phyloP scores from a whole-genome alignment of 768 basidiomycete genomes.

The Leucosporidium scottii region DNA sequence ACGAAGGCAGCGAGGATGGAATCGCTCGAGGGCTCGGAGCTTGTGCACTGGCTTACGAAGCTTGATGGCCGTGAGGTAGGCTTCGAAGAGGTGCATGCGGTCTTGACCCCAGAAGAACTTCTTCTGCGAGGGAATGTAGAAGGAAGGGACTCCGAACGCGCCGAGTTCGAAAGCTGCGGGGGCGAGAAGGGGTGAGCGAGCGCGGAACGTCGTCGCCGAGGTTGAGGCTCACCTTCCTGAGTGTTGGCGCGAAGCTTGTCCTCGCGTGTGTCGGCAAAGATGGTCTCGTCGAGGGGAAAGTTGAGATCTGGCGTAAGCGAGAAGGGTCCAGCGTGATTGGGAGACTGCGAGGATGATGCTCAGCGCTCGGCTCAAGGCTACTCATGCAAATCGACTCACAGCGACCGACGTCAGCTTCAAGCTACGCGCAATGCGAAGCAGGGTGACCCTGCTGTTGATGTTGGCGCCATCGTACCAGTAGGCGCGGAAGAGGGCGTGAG shows the following conservation, averaged over 20 bases:
- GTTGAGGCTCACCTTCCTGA: background rate
- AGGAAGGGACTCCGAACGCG: constrained; percentile 3
- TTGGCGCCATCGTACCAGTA: constrained; percentile 2
- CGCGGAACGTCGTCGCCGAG: too few species aligned
- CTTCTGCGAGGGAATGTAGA: background rate
- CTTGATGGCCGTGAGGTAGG: background rate
- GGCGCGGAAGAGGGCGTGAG: background rate
- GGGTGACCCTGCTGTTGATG: background rate
- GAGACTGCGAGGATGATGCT: background rate
- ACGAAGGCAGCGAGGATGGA: background rate
- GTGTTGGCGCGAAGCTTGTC: background rate
- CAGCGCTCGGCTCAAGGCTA: too few species aligned
- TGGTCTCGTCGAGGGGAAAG: background rate
- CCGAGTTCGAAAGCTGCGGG: background rate
- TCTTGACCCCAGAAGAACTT: constrained; percentile 4
- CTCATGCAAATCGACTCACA: too few species aligned
- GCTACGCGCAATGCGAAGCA: background rate
- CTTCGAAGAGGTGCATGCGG: constrained; percentile 2
- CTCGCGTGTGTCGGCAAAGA: background rate
- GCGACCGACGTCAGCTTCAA: background rate
- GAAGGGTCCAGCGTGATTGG: background rate
- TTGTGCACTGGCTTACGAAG: background rate
- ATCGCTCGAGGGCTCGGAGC: background rate
- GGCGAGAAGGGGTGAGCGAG: too few species aligned
- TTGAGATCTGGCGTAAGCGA: background rate